Base-by-base conservation (phyloP, 768 basidiomycete species). In the Tricholoma terreum region DNA sequence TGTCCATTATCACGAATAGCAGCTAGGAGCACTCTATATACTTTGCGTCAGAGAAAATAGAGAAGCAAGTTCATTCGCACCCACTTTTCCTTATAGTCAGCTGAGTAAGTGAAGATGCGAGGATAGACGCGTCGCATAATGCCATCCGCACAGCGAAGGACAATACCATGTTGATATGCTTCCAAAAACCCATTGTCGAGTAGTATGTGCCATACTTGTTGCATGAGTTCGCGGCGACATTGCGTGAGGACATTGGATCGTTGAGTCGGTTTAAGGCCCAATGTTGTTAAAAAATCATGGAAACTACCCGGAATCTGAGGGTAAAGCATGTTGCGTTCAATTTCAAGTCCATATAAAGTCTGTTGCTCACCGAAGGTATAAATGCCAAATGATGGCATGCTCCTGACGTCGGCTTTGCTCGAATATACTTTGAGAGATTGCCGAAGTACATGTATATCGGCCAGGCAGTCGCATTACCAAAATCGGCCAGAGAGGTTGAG, bases 371-470 rank as follows among this genome's bases (percentile, higher is more conserved):
- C n/a, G 67, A 64, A 0, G 77, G 77, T 21, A 82, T 70, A 61
- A 79, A 80, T 10, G 75, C 78, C 3, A 79, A 10, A 55, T 77
- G 77, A 57, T 80, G 73, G 19, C 66, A 64, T 1, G 75, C 68
- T 17, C 65, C 61, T 0, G 65, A 65, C 7, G 58, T 63, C 1
- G 74, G 75, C 12, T 63, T 61, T 1, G 59, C 59, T 1, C 70
- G 63, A 2, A 65, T 56, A 50, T 78, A 79, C 59, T 81, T 82
- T 0, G 76, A 77, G 7, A 70, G 63, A 49, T 75, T 75, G 0
- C 75, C 77, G 30, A 78, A 69, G 55, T 65, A 70, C 7, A 75
- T 30, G 50, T 79, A 80, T 0, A 76, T 58, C 0, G 76, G 77
- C 78, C 76, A 80, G 5, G 58, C 60, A 33, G 63, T 65, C 0